Percentiles rank a stretch among this genome's conserved stretches.
Evolutionary conservation across 352 stramenopile species (phyloP).

Genomic region (Phytophthora pini): DNA sequence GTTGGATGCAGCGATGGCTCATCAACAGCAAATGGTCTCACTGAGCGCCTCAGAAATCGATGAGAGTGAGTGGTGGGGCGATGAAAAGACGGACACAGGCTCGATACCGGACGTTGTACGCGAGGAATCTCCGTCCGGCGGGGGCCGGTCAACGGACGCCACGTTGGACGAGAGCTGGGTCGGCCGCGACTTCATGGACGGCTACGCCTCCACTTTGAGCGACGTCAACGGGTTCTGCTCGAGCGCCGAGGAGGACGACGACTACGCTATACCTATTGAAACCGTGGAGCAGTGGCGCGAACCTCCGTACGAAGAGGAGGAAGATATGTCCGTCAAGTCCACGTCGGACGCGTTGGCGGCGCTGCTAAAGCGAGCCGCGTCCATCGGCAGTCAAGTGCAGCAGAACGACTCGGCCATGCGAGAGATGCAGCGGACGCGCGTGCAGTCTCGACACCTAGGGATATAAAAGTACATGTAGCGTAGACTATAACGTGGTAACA

Average conservation of each 20-base stretch:
- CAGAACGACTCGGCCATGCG: constrained; percentile 33
- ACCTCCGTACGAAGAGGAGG: constrained; percentile 19
- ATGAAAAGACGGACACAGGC: constrained; percentile 14
- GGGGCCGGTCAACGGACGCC: constrained; percentile 7
- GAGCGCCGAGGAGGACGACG: constrained; percentile 33
- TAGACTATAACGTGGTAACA: background rate
- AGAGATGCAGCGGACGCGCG: constrained; percentile 18
- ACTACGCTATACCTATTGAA: constrained; percentile 17
- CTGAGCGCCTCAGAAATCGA: constrained; percentile 25
- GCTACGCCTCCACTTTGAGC: constrained; percentile 27
- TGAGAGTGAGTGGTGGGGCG: constrained; percentile 31
- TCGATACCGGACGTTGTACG: constrained; percentile 18
- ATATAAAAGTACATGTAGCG: constrained; percentile 6
- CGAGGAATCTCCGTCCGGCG: constrained; percentile 7
- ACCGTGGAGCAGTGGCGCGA: constrained; percentile 25
- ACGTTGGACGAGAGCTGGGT: constrained; percentile 36
- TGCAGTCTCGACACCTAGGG: constrained; percentile 15
- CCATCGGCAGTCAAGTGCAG: constrained; percentile 33
- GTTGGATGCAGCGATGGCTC: constrained; percentile 16
- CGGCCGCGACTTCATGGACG: constrained; percentile 27
- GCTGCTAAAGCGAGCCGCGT: constrained; percentile 18
- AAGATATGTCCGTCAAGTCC: constrained; percentile 17
- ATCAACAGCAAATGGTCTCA: constrained; percentile 16
- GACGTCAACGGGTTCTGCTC: constrained; percentile 35
- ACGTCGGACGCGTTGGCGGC: constrained; percentile 17